These are phyloP conservation scores for Cyanodermella asteris DNA, from an alignment of 2,329 filamentous ascomycete genomes.

Conservation along the genomic window DNA sequence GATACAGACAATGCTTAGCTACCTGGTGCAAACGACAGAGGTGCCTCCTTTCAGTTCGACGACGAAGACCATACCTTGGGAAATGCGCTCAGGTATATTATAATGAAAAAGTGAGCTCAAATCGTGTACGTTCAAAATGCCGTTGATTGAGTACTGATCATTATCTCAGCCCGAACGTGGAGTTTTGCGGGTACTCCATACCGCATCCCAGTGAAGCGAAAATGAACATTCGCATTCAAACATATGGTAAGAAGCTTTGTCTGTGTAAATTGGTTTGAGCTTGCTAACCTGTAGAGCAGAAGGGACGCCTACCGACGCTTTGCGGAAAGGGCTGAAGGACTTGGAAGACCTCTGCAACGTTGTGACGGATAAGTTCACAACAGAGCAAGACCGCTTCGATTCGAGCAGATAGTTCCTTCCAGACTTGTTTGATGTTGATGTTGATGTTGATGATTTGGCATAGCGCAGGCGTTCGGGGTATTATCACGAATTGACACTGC, in stretches of 20 bases:
- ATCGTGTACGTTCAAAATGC: background rate
- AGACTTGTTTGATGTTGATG: constrained; percentile 34
- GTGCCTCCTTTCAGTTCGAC: constrained; percentile 85
- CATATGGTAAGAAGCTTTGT: constrained; percentile 81
- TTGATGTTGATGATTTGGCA: too few relatives aligned
- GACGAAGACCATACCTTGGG: constrained; percentile 89
- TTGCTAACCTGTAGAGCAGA: constrained; percentile 36
- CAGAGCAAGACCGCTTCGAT: too few relatives aligned
- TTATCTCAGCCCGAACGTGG: constrained; percentile 63
- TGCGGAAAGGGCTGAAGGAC: constrained; percentile 77
- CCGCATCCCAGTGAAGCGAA: constrained; percentile 88
- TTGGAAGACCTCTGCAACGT: constrained; percentile 84
- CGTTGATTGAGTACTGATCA: constrained; percentile 1
- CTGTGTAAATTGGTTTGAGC: too few relatives aligned
- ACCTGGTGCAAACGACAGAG: constrained; percentile 61
- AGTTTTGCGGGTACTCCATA: constrained; percentile 96
- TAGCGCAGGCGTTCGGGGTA: too few relatives aligned
- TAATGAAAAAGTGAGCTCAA: constrained; percentile 84
- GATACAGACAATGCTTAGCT: too few relatives aligned
- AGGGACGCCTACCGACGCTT: constrained; percentile 56
- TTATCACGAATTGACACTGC: too few relatives aligned
- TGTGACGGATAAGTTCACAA: constrained; percentile 74
- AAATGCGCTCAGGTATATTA: constrained; percentile 81
- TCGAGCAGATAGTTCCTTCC: too few relatives aligned
- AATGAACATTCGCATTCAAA: constrained; percentile 96